Evolutionary conservation across 768 basidiomycete species (phyloP).

Genomic region (Rhodocollybia butyracea): DNA sequence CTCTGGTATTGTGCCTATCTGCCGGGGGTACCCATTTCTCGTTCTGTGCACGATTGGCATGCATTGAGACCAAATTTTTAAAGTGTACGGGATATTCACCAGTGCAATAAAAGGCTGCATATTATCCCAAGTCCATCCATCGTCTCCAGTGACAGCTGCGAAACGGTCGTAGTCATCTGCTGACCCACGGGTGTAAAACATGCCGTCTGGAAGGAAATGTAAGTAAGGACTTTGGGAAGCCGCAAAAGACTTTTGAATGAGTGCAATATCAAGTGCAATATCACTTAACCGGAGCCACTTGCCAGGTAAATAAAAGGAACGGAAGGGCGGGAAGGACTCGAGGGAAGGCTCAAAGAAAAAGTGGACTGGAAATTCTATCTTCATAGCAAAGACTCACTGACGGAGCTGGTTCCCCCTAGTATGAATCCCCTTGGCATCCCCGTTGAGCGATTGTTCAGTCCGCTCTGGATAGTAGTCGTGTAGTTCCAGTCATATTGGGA

Average conservation of each 20-base stretch:
- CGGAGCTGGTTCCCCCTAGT: slow-evolving; percentile 27
- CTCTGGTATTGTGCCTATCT: slow-evolving; percentile 33
- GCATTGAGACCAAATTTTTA: neutral
- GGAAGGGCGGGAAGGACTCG: no score
- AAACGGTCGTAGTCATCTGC: slow-evolving; percentile 28
- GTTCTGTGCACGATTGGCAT: slow-evolving; percentile 25
- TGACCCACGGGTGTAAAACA: slow-evolving; percentile 30
- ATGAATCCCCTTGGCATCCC: slow-evolving; percentile 23
- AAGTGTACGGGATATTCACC: slow-evolving; percentile 11
- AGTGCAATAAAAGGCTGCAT: slow-evolving; percentile 27
- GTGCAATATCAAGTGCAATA: no score
- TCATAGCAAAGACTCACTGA: slow-evolving; percentile 24
- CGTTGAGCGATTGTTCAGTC: slow-evolving; percentile 19
- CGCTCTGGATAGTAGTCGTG: slow-evolving; percentile 25
- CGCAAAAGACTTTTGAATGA: no score
- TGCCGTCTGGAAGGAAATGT: slow-evolving; percentile 17
- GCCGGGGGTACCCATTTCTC: slow-evolving; percentile 33
- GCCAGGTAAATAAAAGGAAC: no score
- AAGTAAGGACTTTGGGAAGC: no score
- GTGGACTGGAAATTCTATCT: neutral
- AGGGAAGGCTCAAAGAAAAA: neutral
- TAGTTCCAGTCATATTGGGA: slow-evolving; percentile 24
- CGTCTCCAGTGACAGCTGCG: slow-evolving; percentile 28
- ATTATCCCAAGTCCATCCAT: slow-evolving; percentile 32
- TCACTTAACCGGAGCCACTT: no score